Base-by-base conservation (phyloP, 2,329 filamentous ascomycete species). In the Talaromyces atroroseus region DNA sequence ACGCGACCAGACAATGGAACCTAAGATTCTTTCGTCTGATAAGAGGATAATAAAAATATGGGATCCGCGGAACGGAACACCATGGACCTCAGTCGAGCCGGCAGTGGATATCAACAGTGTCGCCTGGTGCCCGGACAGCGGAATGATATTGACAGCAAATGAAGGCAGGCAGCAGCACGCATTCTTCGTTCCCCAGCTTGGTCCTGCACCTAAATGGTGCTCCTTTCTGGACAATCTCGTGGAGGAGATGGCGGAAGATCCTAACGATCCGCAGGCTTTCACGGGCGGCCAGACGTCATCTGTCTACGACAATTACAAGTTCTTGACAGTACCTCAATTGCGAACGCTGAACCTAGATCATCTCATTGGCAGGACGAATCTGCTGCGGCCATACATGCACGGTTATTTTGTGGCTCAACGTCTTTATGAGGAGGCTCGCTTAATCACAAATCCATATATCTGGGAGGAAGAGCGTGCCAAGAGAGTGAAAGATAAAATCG, bases 221-320 rank as follows among this genome's bases (percentile, higher is more conserved):
- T 86, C 89, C 2, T 97, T 97, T 83, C 78, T 99, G 60, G 95
- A 99, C 74, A 96, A 95, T 66, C 84, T 99, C 66, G 94, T 97
- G 10, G 94, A 99, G 76, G 95, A 99, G 74, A 96, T 99, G 90
- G 92, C 92, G 8, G 92, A 97, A 69, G 83, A 86, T 63, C 78
- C 79, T 8, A 82, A 84, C 64, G 84, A 87, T 65, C 85, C 84
- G 5, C 80, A 82, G 52, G 74, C 76, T 11, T 79, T 76, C 64
- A 71, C 65, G 55, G 66, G 68, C 24, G 66, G 70, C 29, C 71
- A 76, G 54, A 68, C 81, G 73, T 76, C 85, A 75, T 87, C 94
- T 64, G 90, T 94, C 10, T 99, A 99, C 78, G 94, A 99, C 75
- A 97, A 99, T 74, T 97, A 92, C 83, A 99, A 97, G 75, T 99